phyloP scores from a whole-genome alignment of 306 rosid genomes.

The Sesbania bispinosa region DNA sequence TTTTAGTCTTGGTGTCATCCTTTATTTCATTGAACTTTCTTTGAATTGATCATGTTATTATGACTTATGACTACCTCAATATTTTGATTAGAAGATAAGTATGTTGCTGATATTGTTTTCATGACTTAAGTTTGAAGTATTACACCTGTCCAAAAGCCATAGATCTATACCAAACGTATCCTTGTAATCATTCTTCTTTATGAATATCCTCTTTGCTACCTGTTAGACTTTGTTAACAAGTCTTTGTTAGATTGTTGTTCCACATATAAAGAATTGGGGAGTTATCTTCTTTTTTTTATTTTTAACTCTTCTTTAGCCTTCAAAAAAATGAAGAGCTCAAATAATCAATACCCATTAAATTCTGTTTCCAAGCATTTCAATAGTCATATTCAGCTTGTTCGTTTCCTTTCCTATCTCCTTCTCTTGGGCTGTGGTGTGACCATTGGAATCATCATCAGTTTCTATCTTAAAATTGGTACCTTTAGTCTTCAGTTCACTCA shows the following conservation, averaged over 20 bases:
- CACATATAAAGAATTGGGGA: not conserved
- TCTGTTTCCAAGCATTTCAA: conserved; percentile 30
- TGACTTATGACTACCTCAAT: not conserved
- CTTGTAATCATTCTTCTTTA: not conserved
- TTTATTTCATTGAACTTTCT: not conserved
- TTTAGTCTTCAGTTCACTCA: conserved; percentile 39
- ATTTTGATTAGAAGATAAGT: not conserved
- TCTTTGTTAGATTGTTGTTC: conserved; percentile 14
- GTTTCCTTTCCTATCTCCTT: conserved; percentile 36
- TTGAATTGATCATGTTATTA: not conserved
- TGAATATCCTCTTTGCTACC: not conserved
- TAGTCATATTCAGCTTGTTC: conserved; percentile 27
- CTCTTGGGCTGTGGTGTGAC: conserved; percentile 56
- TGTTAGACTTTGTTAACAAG: not conserved
- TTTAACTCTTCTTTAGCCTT: not conserved
- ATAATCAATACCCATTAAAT: conserved; percentile 12
- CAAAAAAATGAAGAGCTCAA: conserved; percentile 37
- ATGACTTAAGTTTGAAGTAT: conserved; percentile 14
- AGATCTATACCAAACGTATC: conserved; percentile 8
- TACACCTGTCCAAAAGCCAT: not conserved
- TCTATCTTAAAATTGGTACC: conserved; percentile 32
- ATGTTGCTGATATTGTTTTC: not conserved
- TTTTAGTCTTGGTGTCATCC: not conserved
- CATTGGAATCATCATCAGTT: conserved; percentile 46
- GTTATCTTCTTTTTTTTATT: not conserved